A percentile compares a stretch with the other conserved stretches of the same genome.
Conservation (phyloP, 768 basidiomycete species). For the Paxillus involutus region DNA sequence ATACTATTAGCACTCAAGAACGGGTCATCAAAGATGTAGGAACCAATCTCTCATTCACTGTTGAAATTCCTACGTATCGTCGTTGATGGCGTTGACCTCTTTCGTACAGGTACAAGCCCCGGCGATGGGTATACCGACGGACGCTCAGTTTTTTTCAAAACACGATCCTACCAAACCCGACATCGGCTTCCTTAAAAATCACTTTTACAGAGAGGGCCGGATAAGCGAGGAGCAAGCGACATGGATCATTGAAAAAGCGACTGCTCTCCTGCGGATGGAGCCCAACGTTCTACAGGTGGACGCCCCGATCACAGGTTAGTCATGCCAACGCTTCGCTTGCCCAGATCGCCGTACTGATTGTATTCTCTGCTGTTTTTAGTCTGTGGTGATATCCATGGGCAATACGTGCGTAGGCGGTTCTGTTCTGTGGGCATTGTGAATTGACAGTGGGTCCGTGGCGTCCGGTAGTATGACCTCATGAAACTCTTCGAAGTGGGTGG, state of each 20-base stretch:
- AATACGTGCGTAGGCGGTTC: conserved; percentile 73
- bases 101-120: conserved; percentile 88
- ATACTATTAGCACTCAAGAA: conserved; percentile 88
- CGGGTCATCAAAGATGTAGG: conserved; percentile 94
- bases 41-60: conserved; percentile 1
- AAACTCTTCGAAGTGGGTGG: conserved; percentile 94
- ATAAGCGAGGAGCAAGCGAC: conserved; percentile 93
- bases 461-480: conserved; percentile 83
- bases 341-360: background rate
- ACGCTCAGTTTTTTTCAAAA: conserved; percentile 88
- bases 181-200: conserved; percentile 96
- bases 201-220: conserved; percentile 96
- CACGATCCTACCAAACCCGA: conserved; percentile 90
- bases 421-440: conserved; percentile 9
- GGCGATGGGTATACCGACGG: conserved; percentile 88
- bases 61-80: conserved; percentile 2
- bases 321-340: background rate
- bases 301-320: conserved; percentile 91
- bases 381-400: conserved; percentile 98
- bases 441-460: conserved; percentile 12
- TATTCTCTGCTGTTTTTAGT: conserved; percentile 44
- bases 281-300: conserved; percentile 92
- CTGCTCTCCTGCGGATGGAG: conserved; percentile 79
- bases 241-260: conserved; percentile 88
- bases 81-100: background rate